Base-by-base conservation (phyloP, 345 rosid genomes). In the Hirschfeldia incana region DNA sequence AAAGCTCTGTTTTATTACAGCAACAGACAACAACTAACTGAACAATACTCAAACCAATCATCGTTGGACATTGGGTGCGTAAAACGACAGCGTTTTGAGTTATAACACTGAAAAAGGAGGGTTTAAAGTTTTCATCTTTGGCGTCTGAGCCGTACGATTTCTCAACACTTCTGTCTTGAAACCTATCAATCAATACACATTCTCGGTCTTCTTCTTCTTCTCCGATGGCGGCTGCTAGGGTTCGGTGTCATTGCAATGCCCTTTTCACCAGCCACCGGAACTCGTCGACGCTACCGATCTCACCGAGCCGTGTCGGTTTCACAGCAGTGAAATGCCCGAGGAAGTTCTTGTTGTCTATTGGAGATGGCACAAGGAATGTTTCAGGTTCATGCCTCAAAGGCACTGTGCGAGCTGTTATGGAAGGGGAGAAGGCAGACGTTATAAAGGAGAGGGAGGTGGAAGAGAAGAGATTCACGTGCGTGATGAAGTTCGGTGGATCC, bases 401-500 rank as follows among this genome's bases (percentile, higher is more conserved):
- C 26, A 60, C 27, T 29, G 27, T 76, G 7, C 78, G 70, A 81
- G 81, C 84, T 67, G 71, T 76, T 0, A 51, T 81, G 71, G 81
- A 76, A 6, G 81, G 76, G 78, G 62, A 72, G 81, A 76, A 76
- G 74, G 76, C 55, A 29, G 81, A 72, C 12, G 49, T n/a, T 46
- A 1, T 65, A 0, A 65, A 8, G 34, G 73, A 67, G 58, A 17
- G 33, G 16, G 83, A 70, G 65, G 68, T 65, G 12, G 80, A 59
- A 0, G 86, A 86, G 76, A 90, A 85, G 78, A 84, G 89, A 59
- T 73, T 93, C 39, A 86, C 90, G 0, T 90, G 97, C 69, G 97
- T 90, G 37, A 95, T 95, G 98, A 95, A 95, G 84, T 95, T 95
- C 36, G 99, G 99, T 16, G 99, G 99, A 65, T 95, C 99, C 1